Evolutionary conservation across 2,329 filamentous ascomycete genomes (phyloP).

Genomic region (Stagonosporopsis rhizophila): DNA sequence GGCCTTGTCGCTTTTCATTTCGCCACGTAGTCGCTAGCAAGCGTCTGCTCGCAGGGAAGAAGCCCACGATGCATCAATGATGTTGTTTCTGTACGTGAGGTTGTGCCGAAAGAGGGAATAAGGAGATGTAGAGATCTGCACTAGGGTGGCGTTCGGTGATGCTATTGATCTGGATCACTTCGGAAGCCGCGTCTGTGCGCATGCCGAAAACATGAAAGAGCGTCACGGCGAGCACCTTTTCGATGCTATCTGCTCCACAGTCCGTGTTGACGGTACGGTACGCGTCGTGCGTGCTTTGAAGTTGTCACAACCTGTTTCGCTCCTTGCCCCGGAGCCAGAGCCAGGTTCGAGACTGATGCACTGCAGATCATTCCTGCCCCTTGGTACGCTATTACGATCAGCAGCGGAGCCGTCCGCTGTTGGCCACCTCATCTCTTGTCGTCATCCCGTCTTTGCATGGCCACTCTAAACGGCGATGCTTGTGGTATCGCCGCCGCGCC

Average conservation of each 20-base stretch:
- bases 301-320: conserved; percentile 6
- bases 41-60: neutral
- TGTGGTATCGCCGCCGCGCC: conserved; percentile 14
- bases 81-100: neutral
- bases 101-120: conserved; percentile 3
- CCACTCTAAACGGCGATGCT: conserved; percentile 11
- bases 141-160: conserved; percentile 14
- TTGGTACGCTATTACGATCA: conserved; percentile 29
- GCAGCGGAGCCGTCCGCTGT: conserved; percentile 27
- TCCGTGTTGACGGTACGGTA: conserved; percentile 1
- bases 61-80: neutral
- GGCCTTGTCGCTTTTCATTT: neutral
- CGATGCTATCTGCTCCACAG: conserved; percentile 7
- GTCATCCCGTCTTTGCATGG: conserved; percentile 29
- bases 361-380: conserved; percentile 1
- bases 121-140: conserved; percentile 7
- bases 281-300: conserved; percentile 6
- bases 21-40: neutral
- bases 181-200: conserved; percentile 7
- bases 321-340: neutral
- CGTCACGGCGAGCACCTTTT: conserved; percentile 12
- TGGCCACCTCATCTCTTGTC: conserved; percentile 24
- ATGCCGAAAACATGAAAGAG: conserved; percentile 12
- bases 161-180: conserved; percentile 7
- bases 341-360: conserved; percentile 18